phyloP scores from a whole-genome alignment of 2,329 filamentous ascomycete genomes.

The Tolypocladium ovalisporum region DNA sequence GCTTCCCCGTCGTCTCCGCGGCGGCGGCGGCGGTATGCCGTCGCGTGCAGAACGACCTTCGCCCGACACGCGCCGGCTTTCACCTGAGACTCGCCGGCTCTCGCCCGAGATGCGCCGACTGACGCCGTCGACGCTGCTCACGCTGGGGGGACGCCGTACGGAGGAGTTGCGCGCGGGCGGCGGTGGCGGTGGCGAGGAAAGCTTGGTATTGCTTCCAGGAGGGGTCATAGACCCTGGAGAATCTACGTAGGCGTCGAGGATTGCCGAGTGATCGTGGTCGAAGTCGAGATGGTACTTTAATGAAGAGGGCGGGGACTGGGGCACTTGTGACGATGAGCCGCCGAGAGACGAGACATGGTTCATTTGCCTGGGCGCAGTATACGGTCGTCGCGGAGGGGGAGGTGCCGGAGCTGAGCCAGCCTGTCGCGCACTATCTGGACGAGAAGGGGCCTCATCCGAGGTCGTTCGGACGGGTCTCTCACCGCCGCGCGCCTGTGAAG shows the following conservation, averaged over 20 bases:
- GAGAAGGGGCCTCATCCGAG: conserved; percentile 35
- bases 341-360: conserved; percentile 10
- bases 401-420: conserved; percentile 35
- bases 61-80: conserved; percentile 10
- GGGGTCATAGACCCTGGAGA: conserved; percentile 4
- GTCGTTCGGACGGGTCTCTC: conserved; percentile 36
- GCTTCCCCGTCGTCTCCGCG: conserved; percentile 32
- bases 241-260: not conserved
- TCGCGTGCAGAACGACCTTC: conserved; percentile 17
- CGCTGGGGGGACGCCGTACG: conserved; percentile 32
- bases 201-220: conserved; percentile 7
- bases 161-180: conserved; percentile 33
- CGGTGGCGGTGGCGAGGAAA: conserved; percentile 25
- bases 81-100: no score
- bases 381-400: conserved; percentile 42
- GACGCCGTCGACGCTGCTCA: conserved; percentile 27
- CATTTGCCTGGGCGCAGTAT: conserved; percentile 22
- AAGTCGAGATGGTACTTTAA: conserved; percentile 10
- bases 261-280: conserved; percentile 4
- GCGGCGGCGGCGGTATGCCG: conserved; percentile 36
- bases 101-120: conserved; percentile 9
- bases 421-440: conserved; percentile 33
- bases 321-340: conserved; percentile 4
- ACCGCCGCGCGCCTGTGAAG: conserved; percentile 12
- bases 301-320: conserved; percentile 6